A percentile compares a stretch with the other conserved stretches of the same genome.
These are phyloP conservation scores for Polychaeton citri DNA, from an alignment of 2,329 filamentous ascomycete genomes.

Conservation along the genomic window DNA sequence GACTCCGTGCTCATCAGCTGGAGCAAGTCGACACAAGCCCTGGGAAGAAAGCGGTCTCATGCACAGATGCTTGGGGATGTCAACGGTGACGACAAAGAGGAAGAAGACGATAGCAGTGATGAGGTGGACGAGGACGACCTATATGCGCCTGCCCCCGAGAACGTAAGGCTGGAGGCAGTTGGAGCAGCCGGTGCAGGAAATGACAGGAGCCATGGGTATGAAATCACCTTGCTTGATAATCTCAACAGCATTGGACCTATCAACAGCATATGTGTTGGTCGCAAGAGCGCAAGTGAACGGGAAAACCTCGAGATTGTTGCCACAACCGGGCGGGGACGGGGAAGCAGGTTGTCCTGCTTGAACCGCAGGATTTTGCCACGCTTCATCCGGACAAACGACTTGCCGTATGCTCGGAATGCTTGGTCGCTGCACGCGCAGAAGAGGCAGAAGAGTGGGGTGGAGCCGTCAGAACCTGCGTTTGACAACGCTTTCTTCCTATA, in stretches of 20 bases:
- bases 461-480: slow-evolving; percentile 2
- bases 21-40: slow-evolving; percentile 50
- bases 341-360: slow-evolving; percentile 60
- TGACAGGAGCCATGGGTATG: slow-evolving; percentile 36
- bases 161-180: slow-evolving; percentile 26
- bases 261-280: slow-evolving; percentile 53
- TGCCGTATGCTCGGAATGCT: slow-evolving; percentile 50
- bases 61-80: slow-evolving; percentile 39
- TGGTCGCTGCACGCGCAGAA: slow-evolving; percentile 53
- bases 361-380: slow-evolving; percentile 66
- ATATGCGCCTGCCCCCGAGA: slow-evolving; percentile 44
- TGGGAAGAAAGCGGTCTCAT: slow-evolving; percentile 50
- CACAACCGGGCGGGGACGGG: slow-evolving; percentile 49
- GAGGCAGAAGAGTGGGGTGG: slow-evolving; percentile 3
- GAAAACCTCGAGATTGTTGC: slow-evolving; percentile 38
- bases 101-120: slow-evolving; percentile 28
- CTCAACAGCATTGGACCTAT: slow-evolving; percentile 71
- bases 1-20: slow-evolving; percentile 76
- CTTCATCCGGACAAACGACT: slow-evolving; percentile 55
- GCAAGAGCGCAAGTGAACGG: slow-evolving; percentile 34
- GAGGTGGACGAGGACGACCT: slow-evolving; percentile 46
- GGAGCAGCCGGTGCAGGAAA: slow-evolving; percentile 32
- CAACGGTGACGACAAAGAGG: slow-evolving; percentile 44
- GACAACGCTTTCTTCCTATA: slow-evolving; percentile 19
- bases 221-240: slow-evolving; percentile 64